Conservation (phyloP, 805 yeast species). For the Debaryomyces castellii region DNA sequence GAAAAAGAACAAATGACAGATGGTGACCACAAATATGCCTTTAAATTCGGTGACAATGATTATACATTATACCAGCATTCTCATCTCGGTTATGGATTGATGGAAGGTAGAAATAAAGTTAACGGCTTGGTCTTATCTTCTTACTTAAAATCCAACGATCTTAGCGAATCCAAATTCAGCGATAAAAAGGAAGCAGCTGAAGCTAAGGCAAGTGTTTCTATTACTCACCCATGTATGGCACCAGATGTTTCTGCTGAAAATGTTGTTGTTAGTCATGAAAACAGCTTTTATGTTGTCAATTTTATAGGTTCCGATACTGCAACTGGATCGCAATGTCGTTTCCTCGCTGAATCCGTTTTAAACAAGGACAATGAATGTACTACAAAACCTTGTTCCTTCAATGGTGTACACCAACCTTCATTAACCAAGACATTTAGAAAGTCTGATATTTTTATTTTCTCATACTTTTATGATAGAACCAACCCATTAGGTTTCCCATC, state of each 20-base stretch:
- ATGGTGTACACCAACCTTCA: conserved; percentile 97
- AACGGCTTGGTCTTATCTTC: conserved; percentile 62
- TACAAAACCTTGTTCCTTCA: conserved; percentile 85
- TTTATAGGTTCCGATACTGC: conserved; percentile 58
- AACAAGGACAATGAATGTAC: conserved; percentile 81
- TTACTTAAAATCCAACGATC: conserved; percentile 34
- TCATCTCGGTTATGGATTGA: conserved; percentile 93
- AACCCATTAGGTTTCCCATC: conserved; percentile 93
- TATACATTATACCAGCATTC: conserved; percentile 89
- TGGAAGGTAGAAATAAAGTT: conserved; percentile 87
- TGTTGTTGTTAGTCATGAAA: conserved; percentile 56
- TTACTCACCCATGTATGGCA: conserved; percentile 85
- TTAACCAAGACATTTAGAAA: conserved; percentile 72
- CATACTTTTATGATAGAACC: conserved; percentile 93
- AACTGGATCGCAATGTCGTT: conserved; percentile 79
- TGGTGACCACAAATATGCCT: conserved; percentile 84
- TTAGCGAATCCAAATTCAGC: conserved; percentile 21
- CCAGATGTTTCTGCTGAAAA: conserved; percentile 64
- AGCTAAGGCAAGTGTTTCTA: conserved; percentile 41
- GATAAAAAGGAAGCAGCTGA: conserved; percentile 33
- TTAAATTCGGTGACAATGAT: conserved; percentile 77
- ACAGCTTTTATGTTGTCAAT: conserved; percentile 49
- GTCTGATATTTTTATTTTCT: conserved; percentile 84
- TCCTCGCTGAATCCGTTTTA: conserved; percentile 75
- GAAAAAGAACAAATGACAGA: conserved; percentile 68